Evolutionary conservation across 345 rosid species (phyloP).

Genomic region (Bruguiera sexangula): DNA sequence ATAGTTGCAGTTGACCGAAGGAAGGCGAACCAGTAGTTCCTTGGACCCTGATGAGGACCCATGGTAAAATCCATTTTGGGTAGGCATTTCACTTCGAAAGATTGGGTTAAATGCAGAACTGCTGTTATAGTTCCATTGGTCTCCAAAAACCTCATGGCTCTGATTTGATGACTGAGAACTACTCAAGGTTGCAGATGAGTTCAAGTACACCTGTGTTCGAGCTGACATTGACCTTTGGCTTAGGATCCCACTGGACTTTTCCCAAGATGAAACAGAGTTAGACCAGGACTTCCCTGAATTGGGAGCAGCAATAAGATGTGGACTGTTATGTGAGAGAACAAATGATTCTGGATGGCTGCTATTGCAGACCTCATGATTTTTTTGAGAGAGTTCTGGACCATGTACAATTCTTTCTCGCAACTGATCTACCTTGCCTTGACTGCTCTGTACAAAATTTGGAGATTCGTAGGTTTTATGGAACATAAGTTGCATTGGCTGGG

Average conservation of each 20-base stretch:
- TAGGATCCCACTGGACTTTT: constrained; percentile 45
- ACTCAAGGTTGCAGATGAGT: constrained; percentile 43
- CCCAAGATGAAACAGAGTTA: constrained; percentile 53
- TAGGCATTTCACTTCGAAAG: constrained; percentile 42
- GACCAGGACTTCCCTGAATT: constrained; percentile 52
- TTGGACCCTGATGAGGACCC: constrained; percentile 57
- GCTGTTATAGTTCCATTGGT: constrained; percentile 43
- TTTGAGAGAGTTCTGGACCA: constrained; percentile 42
- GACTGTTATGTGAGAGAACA: constrained; percentile 44
- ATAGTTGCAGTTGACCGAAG: constrained; percentile 29
- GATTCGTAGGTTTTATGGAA: constrained; percentile 42
- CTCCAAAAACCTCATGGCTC: constrained; percentile 52
- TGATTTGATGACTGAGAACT: constrained; percentile 42
- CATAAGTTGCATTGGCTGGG: constrained; percentile 42
- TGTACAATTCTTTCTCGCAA: constrained; percentile 40
- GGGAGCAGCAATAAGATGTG: constrained; percentile 36
- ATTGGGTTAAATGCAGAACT: constrained; percentile 41
- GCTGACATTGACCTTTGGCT: constrained; percentile 52
- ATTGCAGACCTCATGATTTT: constrained; percentile 38
- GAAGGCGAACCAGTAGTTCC: constrained; percentile 27
- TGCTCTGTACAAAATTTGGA: constrained; percentile 36
- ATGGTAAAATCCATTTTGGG: constrained; percentile 45
- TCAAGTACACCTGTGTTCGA: constrained; percentile 47
- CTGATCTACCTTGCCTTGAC: constrained; percentile 44
- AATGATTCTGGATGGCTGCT: constrained; percentile 43